These are phyloP conservation scores for Yamadazyma endophytica DNA, from an alignment of 805 yeast species.

Conservation along the genomic window DNA sequence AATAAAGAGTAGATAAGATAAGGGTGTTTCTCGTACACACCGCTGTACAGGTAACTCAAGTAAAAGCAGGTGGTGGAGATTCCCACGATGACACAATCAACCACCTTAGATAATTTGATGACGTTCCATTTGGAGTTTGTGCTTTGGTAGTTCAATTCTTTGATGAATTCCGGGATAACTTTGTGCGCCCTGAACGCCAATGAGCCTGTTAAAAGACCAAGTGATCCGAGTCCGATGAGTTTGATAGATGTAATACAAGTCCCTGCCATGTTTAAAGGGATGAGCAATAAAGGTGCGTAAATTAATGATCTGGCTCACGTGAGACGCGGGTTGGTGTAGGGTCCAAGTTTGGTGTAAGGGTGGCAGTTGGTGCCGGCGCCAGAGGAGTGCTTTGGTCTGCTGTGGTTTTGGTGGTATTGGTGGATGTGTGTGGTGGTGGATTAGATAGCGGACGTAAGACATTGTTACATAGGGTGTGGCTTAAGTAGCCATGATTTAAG, in stretches of 20 bases:
- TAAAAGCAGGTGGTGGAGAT: constrained; percentile 49
- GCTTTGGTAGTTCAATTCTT: constrained; percentile 13
- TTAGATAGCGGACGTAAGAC: no score
- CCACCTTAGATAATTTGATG: constrained; percentile 18
- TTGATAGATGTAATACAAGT: constrained; percentile 47
- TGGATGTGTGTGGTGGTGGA: no score
- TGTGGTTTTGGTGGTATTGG: no score
- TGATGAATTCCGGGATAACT: constrained; percentile 26
- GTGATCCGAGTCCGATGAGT: constrained; percentile 58
- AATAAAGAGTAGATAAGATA: constrained; percentile 64
- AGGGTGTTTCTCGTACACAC: constrained; percentile 61
- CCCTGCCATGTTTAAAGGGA: constrained; percentile 15
- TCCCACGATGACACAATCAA: constrained; percentile 36
- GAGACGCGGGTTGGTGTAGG: no score
- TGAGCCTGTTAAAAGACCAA: constrained; percentile 61
- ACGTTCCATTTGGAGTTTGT: constrained; percentile 7
- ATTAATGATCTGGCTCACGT: neutral
- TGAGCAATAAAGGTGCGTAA: no score
- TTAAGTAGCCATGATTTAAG: no score
- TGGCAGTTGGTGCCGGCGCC: no score
- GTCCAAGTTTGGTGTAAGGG: no score
- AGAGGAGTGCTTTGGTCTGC: no score
- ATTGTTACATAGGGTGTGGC: no score
- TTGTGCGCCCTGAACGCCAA: constrained; percentile 38
- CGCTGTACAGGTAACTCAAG: constrained; percentile 54